phyloP scores from a whole-genome alignment of 2,329 filamentous ascomycete species.

The Hypoxylon sp. region DNA sequence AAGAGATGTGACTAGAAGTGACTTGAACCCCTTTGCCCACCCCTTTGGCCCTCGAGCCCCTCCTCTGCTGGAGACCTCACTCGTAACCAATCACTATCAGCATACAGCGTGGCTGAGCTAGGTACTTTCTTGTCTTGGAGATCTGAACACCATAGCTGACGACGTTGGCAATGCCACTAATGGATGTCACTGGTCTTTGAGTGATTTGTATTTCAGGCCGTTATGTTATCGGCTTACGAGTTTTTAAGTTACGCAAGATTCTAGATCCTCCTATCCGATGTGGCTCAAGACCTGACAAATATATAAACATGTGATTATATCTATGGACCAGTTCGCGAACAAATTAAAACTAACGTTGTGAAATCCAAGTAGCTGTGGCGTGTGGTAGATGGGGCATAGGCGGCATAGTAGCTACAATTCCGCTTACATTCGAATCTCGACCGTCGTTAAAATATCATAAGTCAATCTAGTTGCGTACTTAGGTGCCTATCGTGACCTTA shows the following conservation, averaged over 20 bases:
- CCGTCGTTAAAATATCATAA: neutral
- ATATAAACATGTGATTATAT: neutral
- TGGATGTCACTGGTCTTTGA: slow-evolving; percentile 1
- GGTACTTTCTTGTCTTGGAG: slow-evolving; percentile 22
- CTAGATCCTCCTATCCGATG: neutral
- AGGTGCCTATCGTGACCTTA: neutral
- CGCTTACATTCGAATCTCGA: too few relatives aligned
- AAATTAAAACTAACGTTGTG: neutral
- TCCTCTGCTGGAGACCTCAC: slow-evolving; percentile 16
- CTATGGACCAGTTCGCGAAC: neutral
- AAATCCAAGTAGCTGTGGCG: too few relatives aligned
- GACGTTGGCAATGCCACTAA: slow-evolving; percentile 11
- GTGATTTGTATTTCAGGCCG: neutral
- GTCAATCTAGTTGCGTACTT: too few relatives aligned
- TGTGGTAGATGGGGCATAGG: too few relatives aligned
- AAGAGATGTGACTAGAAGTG: slow-evolving; percentile 15
- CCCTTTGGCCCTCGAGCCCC: slow-evolving; percentile 23
- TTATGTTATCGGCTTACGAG: neutral
- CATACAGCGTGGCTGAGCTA: slow-evolving; percentile 32
- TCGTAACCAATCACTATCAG: slow-evolving; percentile 10
- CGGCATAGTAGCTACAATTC: too few relatives aligned
- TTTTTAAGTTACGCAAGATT: neutral
- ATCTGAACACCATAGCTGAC: slow-evolving; percentile 10
- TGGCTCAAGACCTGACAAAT: neutral
- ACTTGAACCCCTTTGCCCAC: slow-evolving; percentile 19